Conservation (phyloP, 257 asterid species). For the Capsicum baccatum region DNA sequence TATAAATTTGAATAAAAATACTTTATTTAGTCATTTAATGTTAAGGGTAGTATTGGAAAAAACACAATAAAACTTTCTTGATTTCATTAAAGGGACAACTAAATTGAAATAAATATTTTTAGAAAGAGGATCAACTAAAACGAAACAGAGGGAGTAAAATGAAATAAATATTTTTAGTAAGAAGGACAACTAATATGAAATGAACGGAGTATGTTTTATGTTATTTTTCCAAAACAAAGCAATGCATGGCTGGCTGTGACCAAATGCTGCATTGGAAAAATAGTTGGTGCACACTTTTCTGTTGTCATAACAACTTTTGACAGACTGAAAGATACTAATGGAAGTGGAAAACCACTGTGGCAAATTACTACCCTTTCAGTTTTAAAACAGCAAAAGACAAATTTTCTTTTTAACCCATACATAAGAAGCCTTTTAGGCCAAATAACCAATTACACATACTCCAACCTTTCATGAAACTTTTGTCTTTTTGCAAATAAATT, state of each 20-base stretch:
- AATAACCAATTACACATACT: conserved; percentile 21
- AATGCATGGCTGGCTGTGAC: background rate
- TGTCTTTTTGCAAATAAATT: background rate
- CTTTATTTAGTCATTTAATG: too few relatives aligned
- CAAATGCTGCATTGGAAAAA: background rate
- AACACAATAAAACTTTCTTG: too few relatives aligned
- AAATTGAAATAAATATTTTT: too few relatives aligned
- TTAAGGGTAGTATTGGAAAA: too few relatives aligned
- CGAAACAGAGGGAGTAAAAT: too few relatives aligned
- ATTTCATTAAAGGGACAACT: too few relatives aligned
- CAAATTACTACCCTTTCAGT: background rate
- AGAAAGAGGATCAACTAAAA: too few relatives aligned
- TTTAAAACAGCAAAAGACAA: conserved; percentile 21
- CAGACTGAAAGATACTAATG: conserved; percentile 3
- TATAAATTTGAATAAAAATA: too few relatives aligned
- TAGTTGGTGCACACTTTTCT: background rate
- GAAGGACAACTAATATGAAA: too few relatives aligned
- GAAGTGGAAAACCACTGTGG: conserved; percentile 24
- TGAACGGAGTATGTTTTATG: too few relatives aligned
- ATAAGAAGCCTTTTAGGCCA: background rate
- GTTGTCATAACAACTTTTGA: conserved; percentile 10
- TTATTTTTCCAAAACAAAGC: background rate
- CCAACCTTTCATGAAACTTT: conserved; percentile 22
- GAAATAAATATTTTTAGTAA: too few relatives aligned
- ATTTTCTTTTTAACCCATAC: background rate